Conservation (phyloP, 2,329 filamentous ascomycete species). For the Pezicula rhizophila region DNA sequence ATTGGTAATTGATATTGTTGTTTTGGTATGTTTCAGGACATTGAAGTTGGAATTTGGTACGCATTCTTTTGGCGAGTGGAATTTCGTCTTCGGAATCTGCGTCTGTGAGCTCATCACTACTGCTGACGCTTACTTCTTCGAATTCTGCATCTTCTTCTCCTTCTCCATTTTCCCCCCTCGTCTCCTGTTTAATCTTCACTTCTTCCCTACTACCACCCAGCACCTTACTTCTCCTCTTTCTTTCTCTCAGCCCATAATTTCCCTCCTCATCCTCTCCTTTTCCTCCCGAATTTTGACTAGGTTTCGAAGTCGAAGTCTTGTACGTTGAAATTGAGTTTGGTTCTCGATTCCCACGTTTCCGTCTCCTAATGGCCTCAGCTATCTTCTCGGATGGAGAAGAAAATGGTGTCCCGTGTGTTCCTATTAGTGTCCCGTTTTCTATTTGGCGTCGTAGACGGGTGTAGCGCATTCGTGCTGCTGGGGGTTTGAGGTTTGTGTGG, state of each 20-base stretch:
- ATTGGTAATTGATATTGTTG: too few relatives aligned
- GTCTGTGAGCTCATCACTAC: slow-evolving; percentile 1
- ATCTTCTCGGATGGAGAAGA: slow-evolving; percentile 4
- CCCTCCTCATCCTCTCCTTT: slow-evolving; percentile 6
- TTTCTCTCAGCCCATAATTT: neutral
- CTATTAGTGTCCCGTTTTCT: slow-evolving; percentile 23
- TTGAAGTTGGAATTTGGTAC: neutral
- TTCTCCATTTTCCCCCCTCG: neutral
- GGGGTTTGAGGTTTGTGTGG: slow-evolving; percentile 28
- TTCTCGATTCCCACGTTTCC: neutral
- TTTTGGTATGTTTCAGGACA: neutral
- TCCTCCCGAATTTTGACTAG: neutral
- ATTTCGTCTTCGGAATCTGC: slow-evolving; percentile 19
- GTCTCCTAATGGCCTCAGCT: neutral
- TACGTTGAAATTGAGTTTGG: too few relatives aligned
- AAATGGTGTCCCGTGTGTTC: slow-evolving; percentile 17
- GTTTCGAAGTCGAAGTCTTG: too few relatives aligned
- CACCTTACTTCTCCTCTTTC: neutral
- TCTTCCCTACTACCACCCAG: too few relatives aligned
- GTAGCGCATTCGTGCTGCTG: slow-evolving; percentile 34
- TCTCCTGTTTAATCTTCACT: too few relatives aligned
- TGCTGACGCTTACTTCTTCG: neutral
- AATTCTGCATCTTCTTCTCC: neutral
- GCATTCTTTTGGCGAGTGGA: slow-evolving; percentile 14
- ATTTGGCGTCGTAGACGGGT: slow-evolving; percentile 28